These are phyloP conservation scores for Cladosporium sp. DNA, from an alignment of 2,329 filamentous ascomycete species.

Conservation along the genomic window DNA sequence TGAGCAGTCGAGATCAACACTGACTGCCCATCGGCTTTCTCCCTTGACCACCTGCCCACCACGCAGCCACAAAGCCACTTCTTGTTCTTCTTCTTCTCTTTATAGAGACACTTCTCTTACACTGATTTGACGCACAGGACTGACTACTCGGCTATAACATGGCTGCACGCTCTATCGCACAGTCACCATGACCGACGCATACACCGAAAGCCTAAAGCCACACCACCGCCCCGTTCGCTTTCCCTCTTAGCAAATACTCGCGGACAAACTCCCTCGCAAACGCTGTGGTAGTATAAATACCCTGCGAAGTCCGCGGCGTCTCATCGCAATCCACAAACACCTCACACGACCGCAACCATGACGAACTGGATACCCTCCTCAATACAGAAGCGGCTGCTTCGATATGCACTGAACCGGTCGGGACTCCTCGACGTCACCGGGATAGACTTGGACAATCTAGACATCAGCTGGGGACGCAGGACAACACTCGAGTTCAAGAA, in stretches of 20 bases:
- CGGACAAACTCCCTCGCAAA: slow-evolving; percentile 9
- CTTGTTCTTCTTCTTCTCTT: neutral
- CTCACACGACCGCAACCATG: slow-evolving; percentile 16
- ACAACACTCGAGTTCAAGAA: slow-evolving; percentile 82
- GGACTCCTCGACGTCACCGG: slow-evolving; percentile 85
- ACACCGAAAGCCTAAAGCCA: slow-evolving; percentile 6
- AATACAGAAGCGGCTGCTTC: slow-evolving; percentile 81
- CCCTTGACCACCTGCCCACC: neutral
- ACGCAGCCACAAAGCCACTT: neutral
- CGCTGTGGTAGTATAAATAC: slow-evolving; percentile 1
- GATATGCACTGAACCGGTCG: slow-evolving; percentile 76
- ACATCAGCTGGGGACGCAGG: slow-evolving; percentile 74
- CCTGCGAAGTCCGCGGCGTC: neutral
- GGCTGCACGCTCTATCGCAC: neutral
- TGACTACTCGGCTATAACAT: neutral
- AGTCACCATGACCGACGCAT: slow-evolving; percentile 4
- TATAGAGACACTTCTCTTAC: neutral
- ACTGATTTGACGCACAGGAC: neutral
- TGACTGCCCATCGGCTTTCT: neutral
- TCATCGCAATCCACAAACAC: neutral
- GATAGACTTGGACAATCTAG: slow-evolving; percentile 78
- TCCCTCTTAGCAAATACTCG: neutral
- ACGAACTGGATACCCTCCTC: slow-evolving; percentile 66
- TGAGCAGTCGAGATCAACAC: neutral
- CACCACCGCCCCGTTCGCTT: neutral